phyloP scores from a whole-genome alignment of 805 yeast genomes.

The Starmerella geochares region DNA sequence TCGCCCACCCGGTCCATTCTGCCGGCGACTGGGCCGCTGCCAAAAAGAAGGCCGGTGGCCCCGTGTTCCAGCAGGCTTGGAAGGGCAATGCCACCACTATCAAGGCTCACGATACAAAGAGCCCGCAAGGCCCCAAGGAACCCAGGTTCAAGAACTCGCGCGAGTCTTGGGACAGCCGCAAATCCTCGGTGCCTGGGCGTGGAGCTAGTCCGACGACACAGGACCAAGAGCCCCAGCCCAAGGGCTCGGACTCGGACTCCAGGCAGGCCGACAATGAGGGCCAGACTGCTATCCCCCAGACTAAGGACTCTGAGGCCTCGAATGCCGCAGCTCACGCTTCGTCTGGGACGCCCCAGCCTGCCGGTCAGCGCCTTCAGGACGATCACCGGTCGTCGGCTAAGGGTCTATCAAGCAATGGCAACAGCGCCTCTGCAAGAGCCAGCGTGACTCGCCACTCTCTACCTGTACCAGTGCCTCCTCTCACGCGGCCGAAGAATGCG shows the following conservation, averaged over 20 bases:
- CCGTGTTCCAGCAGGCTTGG: constrained; percentile 3
- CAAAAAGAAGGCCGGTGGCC: constrained; percentile 7
- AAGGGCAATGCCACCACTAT: background rate
- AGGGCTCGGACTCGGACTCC: too few species aligned
- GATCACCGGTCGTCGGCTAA: background rate
- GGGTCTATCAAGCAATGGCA: background rate
- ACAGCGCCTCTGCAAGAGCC: background rate
- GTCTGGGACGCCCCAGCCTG: background rate
- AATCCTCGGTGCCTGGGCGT: too few species aligned
- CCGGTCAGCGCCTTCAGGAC: background rate
- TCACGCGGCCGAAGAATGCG: background rate
- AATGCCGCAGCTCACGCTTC: too few species aligned
- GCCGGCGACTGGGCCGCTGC: constrained; percentile 7
- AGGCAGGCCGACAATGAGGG: too few species aligned
- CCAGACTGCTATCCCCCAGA: too few species aligned
- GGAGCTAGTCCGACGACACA: too few species aligned
- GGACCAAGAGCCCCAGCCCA: too few species aligned
- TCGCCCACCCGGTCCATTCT: background rate
- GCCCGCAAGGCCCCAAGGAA: background rate
- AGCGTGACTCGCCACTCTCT: background rate
- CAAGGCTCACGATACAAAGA: background rate
- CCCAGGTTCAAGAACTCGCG: background rate
- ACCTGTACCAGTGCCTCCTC: background rate
- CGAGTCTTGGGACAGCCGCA: background rate
- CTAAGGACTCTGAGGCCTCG: too few species aligned